Evolutionary conservation across 257 asterid genomes (phyloP), one percentile per base, ranked within the genome.

Genomic region (Rhazya stricta): DNA sequence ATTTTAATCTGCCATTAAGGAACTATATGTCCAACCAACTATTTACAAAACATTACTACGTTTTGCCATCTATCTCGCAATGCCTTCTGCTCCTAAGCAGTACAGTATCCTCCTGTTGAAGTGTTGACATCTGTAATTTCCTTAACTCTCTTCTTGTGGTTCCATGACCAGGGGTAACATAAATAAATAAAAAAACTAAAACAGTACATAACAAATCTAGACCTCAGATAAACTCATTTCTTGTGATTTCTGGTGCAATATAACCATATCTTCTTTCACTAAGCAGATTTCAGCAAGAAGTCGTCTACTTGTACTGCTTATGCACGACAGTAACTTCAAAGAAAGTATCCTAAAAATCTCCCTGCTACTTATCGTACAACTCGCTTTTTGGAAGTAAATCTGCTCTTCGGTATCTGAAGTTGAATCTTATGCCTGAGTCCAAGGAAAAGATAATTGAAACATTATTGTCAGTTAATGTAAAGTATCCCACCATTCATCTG

Each of bases 301-400:
- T 30, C 45, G 19, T 51, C 48, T 46, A 41, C 54, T 74, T 3
- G 0, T n/a, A 6, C 39, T 29, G 39, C 27, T 51, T 4, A 51
- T 51, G 58, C 8, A 51, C 13, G 13, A 4, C 39, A 16, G 8
- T 29, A 56, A 75, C 63, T n/a, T 71, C 39, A 21, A 9, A 39
- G 10, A 5, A 39, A 12, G 21, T 62, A 7, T 37, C 18, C 23
- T 25, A 46, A 58, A 42, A 60, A 41, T 41, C 42, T 39, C 10
- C 45, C 45, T 3, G 25, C 81, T 82, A 92, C 78, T 86, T 92
- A 78, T 89, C 94, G 18, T 81, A 94, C 57, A 72, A 79, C 78
- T 88, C 98, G 45, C 88, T 83, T 82, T 88, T 95, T 3, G 99
- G 99, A 58, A 95, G 97, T 72, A 95, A 79, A 82, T 95, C 97